These are phyloP conservation scores for Hypoxylon intermedium DNA, from an alignment of 495 filamentous ascomycete genomes.

Conservation along the genomic window DNA sequence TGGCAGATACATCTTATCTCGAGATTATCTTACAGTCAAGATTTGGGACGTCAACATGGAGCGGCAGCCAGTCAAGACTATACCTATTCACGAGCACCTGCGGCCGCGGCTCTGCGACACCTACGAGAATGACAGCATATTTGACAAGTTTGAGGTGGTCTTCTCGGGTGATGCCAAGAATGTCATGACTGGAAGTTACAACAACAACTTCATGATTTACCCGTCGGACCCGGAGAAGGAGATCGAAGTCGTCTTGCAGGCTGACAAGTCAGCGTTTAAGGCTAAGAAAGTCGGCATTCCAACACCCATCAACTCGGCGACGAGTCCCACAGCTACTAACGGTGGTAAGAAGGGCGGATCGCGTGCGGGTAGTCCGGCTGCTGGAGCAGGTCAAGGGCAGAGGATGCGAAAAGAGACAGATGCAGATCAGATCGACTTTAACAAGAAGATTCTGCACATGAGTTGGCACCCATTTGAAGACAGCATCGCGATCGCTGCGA, in stretches of 20 bases:
- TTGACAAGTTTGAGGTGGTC: conserved; percentile 99
- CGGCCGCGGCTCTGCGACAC: conserved; percentile 95
- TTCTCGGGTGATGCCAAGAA: conserved; percentile 98
- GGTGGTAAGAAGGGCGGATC: conserved; percentile 84
- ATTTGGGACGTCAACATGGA: conserved; percentile 99
- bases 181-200: conserved; percentile 99
- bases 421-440: conserved; percentile 99
- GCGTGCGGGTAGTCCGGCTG: conserved; percentile 87
- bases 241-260: conserved; percentile 95
- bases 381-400: conserved; percentile 79
- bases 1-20: conserved; percentile 94
- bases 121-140: conserved; percentile 99
- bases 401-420: conserved; percentile 99
- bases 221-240: conserved; percentile 94
- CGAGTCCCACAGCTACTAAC: conserved; percentile 70
- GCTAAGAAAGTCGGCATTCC: conserved; percentile 99
- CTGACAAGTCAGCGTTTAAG: conserved; percentile 98
- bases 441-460: conserved; percentile 99
- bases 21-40: conserved; percentile 98
- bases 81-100: conserved; percentile 97
- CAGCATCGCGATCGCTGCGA: conserved; percentile 98
- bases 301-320: conserved; percentile 88
- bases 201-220: conserved; percentile 99
- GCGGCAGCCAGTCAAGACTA: conserved; percentile 93
- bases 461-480: conserved; percentile 99